Evolutionary conservation across 768 basidiomycete genomes (phyloP).

Genomic region (Pleurotus giganteus): DNA sequence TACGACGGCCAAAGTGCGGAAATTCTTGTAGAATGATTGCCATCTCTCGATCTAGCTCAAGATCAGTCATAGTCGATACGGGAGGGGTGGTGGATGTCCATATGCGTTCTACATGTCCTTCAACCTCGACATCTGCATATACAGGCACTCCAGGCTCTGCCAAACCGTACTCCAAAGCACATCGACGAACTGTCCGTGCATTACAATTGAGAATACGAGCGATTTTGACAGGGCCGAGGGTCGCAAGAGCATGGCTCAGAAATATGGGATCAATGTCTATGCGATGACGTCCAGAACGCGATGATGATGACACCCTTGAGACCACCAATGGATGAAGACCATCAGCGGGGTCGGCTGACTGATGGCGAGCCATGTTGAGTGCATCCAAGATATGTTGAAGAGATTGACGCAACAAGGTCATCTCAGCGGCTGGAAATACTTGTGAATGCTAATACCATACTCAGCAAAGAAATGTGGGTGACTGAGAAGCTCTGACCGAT

Average conservation of each 20-base stretch:
- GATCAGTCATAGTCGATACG: constrained; percentile 20
- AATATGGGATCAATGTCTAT: constrained; percentile 24
- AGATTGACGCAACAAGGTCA: background rate
- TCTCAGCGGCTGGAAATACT: background rate
- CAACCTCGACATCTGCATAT: constrained; percentile 7
- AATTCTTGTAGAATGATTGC: constrained; percentile 21
- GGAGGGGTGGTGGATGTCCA: constrained; percentile 12
- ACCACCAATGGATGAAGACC: too few species aligned
- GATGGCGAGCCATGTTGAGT: constrained; percentile 7
- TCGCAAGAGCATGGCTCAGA: constrained; percentile 16
- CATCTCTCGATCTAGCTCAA: constrained; percentile 20
- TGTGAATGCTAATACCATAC: background rate
- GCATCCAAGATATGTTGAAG: constrained; percentile 7
- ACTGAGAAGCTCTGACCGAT: background rate
- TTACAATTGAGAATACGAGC: constrained; percentile 13
- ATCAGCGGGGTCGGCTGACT: constrained; percentile 11
- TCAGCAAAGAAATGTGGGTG: background rate
- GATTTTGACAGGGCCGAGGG: constrained; percentile 18
- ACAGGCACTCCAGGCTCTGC: constrained; percentile 17
- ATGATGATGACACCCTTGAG: too few species aligned
- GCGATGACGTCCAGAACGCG: constrained; percentile 20
- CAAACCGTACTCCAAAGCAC: constrained; percentile 21
- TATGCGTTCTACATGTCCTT: constrained; percentile 13
- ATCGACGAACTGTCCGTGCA: constrained; percentile 15
- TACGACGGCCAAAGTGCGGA: constrained; percentile 22